phyloP scores from a whole-genome alignment of 1,284 basidiomycete genomes.

The Vanrija sp. region DNA sequence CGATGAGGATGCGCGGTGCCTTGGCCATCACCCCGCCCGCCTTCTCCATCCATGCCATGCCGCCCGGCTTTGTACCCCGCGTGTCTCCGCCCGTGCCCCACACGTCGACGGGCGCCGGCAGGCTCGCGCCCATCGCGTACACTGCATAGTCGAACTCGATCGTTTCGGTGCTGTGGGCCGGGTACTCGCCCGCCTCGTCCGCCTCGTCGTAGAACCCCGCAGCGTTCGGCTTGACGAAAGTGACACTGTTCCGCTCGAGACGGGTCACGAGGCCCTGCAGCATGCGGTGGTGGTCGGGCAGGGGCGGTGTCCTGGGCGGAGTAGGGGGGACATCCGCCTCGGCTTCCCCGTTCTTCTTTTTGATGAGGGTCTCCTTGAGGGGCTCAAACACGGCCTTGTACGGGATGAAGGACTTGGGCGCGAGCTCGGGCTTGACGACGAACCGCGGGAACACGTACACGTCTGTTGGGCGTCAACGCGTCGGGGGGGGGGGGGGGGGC shows the following conservation, averaged over 20 bases:
- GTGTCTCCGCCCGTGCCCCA: slow-evolving; percentile 24
- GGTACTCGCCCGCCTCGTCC: slow-evolving; percentile 14
- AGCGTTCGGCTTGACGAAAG: slow-evolving; percentile 42
- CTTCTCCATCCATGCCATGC: slow-evolving; percentile 25
- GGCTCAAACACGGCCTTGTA: slow-evolving; percentile 54
- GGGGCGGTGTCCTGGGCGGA: slow-evolving; percentile 2
- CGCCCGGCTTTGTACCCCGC: slow-evolving; percentile 38
- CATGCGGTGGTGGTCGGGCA: slow-evolving; percentile 29
- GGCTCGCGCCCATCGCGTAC: slow-evolving; percentile 47
- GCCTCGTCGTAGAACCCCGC: slow-evolving; percentile 6
- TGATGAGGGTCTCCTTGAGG: not conserved
- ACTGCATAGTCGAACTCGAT: slow-evolving; percentile 49
- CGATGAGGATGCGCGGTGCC: slow-evolving; percentile 49
- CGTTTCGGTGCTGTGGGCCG: not conserved
- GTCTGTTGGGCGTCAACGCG: slow-evolving; percentile 32
- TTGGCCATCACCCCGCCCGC: slow-evolving; percentile 35
- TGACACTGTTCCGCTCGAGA: slow-evolving; percentile 53
- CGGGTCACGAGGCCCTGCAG: slow-evolving; percentile 55
- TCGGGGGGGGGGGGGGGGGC: too few species aligned
- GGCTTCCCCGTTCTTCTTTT: not conserved
- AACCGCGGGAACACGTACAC: slow-evolving; percentile 54
- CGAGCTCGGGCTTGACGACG: slow-evolving; percentile 49
- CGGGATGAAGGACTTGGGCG: slow-evolving; percentile 61
- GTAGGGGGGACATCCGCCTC: not conserved
- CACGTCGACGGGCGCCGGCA: slow-evolving; percentile 46